Base-by-base conservation (phyloP, 2,329 filamentous ascomycete species). In the Alternaria conjuncta region DNA sequence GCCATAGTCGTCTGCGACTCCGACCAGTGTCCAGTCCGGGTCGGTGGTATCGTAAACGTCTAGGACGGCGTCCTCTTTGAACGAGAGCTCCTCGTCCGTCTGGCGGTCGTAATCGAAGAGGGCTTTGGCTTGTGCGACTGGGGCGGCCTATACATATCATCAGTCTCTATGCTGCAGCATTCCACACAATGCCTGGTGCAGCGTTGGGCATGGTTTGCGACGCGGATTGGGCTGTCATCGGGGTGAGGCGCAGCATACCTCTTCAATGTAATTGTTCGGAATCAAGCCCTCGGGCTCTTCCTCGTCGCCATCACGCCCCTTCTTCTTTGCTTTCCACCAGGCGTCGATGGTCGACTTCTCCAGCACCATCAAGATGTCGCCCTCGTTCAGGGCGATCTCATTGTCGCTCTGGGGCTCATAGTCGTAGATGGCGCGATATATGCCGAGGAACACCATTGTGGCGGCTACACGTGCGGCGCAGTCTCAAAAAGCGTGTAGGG, bases 251-350 rank as follows among this genome's bases (percentile, higher is more conserved):
- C 61, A 43, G 57, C 60, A 47, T 84, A 97, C 94, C 90, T 96
- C 89, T 84, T 97, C 91, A 60, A 99, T 87, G 79, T 99, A 99
- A 80, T 97, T 99, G 78, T 92, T 94, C 13, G 96, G 96, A 63
- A 99, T 90, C 77, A 97, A 82, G 64, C 94, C 94, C 72, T 93
- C 89, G 4, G 94, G 94, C 81, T 97, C 94, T 46, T 97, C 94
- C 45, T 97, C 94, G 46, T 97, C 94, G 41, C 94, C 92, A n/a
- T 71, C 73, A 25, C 84, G 86, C 30, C 87, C 88, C 68, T 94
- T 93, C 86, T 96, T 97, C 85, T 97, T 97, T 51, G 92, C 93
- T 80, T 90, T 96, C 96, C 96, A 98, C 96, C 96, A 98, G 78
- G 93, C 89, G 79, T 92, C 90, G 15, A 85, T 83, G 51, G 79